Evolutionary conservation across 2,329 filamentous ascomycete species (phyloP), one percentile per base, ranked within the genome.

Genomic region (Neoscytalidium dimidiatum): DNA sequence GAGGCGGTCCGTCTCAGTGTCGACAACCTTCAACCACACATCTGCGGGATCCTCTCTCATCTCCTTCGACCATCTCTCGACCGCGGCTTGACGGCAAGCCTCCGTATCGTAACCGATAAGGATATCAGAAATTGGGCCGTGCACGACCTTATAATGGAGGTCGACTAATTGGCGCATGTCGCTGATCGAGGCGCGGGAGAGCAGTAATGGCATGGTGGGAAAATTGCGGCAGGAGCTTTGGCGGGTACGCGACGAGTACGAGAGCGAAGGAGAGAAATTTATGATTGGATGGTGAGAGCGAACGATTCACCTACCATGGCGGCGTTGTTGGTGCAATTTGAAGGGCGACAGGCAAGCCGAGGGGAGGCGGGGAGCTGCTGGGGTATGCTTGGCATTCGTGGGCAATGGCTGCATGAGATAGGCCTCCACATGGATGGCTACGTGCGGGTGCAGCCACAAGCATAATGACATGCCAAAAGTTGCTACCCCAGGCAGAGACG

Each of bases 21-120:
- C 73, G 2, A 64, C 63, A 3, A 75, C 69, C n/a, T 72, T 72
- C 13, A 74, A 66, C 75, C 74, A 77, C 56, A 70, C 62, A 8
- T 73, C 69, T 13, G 68, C 38, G 0, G 71, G 65, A 43, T 75
- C 69, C 2, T 57, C 19, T 2, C 28, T 38, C 64, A 71, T 69
- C 3, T 57, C 61, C 26, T 70, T 33, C 5, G 68, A 31, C 46
- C 68, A 70, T 19, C 64, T 56, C 9, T 66, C 48, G 41, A 65
- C 57, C 8, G 63, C 62, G 21, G 62, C 35, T 11, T 17, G 35
- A 26, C 64, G 66, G 28, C 31, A 46, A 9, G 57, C 49, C 6
- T 62, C 43, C 6, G 66, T 58, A 21, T 35, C 52, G 28, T 61
- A 51, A 9, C 29, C 51, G 44, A 60, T 43, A 33, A 68, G 68